Base-by-base conservation (phyloP, 164 flowering plant species). In the Taxillus chinensis region DNA sequence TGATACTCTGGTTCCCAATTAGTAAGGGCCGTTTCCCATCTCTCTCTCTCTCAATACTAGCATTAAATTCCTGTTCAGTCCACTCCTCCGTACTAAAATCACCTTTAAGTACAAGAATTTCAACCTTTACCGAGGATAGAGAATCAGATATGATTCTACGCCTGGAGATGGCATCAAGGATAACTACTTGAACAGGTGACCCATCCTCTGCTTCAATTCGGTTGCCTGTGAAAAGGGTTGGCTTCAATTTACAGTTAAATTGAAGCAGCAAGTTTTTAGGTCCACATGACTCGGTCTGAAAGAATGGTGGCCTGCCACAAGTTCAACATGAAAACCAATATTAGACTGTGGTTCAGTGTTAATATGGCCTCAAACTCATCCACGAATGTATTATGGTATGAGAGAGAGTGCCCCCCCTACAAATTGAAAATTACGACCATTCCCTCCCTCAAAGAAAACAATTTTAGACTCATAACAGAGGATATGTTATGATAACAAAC, bases 21-120 rank as follows among this genome's bases (percentile, higher is more conserved):
- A 83, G 51, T 61, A 87, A 59, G 37, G 93, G 88, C 64, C 80
- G 67, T 68, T 71, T 83, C 4, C 90, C 88, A 12, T 79, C 82
- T 58, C 93, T 74, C 66, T 77, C 80, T 45, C 75, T 75, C 8
- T 74, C 43, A 38, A 82, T 50, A 55, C 56, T 61, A 17, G 64
- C 65, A 37, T 54, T 62, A 69, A 85, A 83, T 6, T 79, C 73
- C 55, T 68, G 27, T 45, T 72, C 80, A 3, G 74, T 56, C 87
- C 81, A 81, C 17, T 75, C 67, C 15, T 72, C 75, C n/a, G 67
- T 57, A 39, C 73, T 76, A 63, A 82, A 82, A 58, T 79, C 85
- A 14, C 85, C 86, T 57, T 77, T 41, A 57, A 84, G 82, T 37
- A 63, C 83, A 3, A 80, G 42, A 63, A 87, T 67, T 59, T 83